Percentiles rank a stretch among this genome's conserved stretches.
Conservation (phyloP, 192 early-diverging fungal genomes). For the Neocallimastix lanati region DNA sequence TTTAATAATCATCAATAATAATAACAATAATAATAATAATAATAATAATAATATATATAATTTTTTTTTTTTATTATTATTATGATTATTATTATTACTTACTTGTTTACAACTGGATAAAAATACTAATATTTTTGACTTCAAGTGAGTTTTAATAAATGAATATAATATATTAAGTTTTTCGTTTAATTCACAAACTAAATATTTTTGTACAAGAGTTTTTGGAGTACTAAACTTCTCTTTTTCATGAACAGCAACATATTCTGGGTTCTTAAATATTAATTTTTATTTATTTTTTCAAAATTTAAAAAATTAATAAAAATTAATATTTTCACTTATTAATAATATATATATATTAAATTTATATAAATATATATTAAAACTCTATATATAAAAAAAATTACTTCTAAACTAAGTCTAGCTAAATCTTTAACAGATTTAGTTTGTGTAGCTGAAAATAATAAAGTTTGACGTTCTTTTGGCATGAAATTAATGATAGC, state of each 20-base stretch:
- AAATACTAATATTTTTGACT: conserved; percentile 79
- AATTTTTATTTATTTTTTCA: conserved; percentile 1
- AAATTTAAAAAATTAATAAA: too few relatives aligned
- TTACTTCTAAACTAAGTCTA: conserved; percentile 56
- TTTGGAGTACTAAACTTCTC: conserved; percentile 63
- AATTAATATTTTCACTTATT: too few relatives aligned
- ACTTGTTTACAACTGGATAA: conserved; percentile 92
- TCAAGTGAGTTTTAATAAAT: conserved; percentile 84
- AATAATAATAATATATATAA: too few relatives aligned
- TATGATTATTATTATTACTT: neutral
- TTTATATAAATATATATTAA: too few relatives aligned
- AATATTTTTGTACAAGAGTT: conserved; percentile 68
- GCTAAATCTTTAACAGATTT: conserved; percentile 89
- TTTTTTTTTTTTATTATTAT: too few relatives aligned
- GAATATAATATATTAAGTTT: conserved; percentile 94
- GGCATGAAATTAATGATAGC: conserved; percentile 74
- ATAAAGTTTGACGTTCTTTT: conserved; percentile 65
- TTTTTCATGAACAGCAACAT: conserved; percentile 82
- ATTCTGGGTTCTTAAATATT: conserved; percentile 54
- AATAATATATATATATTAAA: neutral
- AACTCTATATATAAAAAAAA: too few relatives aligned
- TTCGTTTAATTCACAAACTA: conserved; percentile 58
- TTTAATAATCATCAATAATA: neutral
- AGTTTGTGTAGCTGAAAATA: conserved; percentile 97
- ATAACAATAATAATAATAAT: neutral